phyloP scores from a whole-genome alignment of 2,329 filamentous ascomycete genomes.

The Diaporthe velutina region DNA sequence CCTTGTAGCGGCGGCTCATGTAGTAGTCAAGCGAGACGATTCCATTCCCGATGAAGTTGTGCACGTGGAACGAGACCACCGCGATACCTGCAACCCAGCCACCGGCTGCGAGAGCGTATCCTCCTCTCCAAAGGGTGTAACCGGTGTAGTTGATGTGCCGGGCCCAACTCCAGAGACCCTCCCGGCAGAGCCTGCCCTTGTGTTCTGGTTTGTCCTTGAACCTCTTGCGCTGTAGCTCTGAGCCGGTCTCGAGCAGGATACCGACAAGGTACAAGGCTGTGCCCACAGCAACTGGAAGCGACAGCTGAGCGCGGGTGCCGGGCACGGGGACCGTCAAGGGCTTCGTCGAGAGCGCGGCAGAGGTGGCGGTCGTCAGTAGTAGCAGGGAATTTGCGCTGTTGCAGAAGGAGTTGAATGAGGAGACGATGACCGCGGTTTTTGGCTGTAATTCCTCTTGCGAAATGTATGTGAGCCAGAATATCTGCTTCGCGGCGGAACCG shows the following conservation, averaged over 20 bases:
- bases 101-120: constrained; percentile 50
- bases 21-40: constrained; percentile 53
- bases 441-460: constrained; percentile 64
- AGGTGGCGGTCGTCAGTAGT: constrained; percentile 63
- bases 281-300: constrained; percentile 59
- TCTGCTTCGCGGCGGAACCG: constrained; percentile 67
- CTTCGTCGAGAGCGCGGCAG: constrained; percentile 47
- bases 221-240: constrained; percentile 67
- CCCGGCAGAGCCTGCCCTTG: constrained; percentile 53
- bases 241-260: constrained; percentile 64
- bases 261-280: constrained; percentile 63
- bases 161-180: constrained; percentile 54
- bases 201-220: constrained; percentile 55
- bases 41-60: constrained; percentile 48
- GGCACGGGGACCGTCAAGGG: constrained; percentile 42
- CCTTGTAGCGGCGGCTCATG: constrained; percentile 52
- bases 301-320: constrained; percentile 50
- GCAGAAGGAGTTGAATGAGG: constrained; percentile 64
- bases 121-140: constrained; percentile 51
- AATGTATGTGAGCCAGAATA: constrained; percentile 63
- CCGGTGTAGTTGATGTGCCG: constrained; percentile 58
- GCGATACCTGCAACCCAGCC: constrained; percentile 52
- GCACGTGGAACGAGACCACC: constrained; percentile 48
- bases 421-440: constrained; percentile 56
- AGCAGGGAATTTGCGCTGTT: constrained; percentile 69